Percentiles rank a stretch among this genome's conserved stretches.
These are phyloP conservation scores for Ganoderma lucidum DNA, from an alignment of 1,284 basidiomycete genomes.

Conservation along the genomic window DNA sequence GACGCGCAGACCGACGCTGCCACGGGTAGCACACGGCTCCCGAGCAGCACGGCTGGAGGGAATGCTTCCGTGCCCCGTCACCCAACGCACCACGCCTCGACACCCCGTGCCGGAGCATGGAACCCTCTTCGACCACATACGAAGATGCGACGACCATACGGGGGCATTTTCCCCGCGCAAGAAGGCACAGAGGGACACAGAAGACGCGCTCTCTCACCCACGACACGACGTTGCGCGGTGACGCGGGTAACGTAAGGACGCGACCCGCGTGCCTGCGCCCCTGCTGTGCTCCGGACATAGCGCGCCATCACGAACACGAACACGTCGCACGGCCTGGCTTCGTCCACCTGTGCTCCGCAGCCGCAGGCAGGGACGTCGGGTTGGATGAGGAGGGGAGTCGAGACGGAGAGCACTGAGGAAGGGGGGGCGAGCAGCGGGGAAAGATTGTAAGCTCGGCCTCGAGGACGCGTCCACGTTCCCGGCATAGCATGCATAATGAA, in stretches of 20 bases:
- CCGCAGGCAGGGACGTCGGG: not conserved
- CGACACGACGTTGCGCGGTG: constrained; percentile 1
- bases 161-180: not conserved
- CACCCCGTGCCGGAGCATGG: not conserved
- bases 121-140: not conserved
- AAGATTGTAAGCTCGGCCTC: not conserved
- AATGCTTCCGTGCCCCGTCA: not conserved
- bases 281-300: constrained; percentile 3
- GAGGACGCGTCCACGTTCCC: constrained; percentile 10
- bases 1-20: not conserved
- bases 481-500: not conserved
- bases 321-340: not conserved
- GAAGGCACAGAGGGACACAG: not conserved
- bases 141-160: not conserved
- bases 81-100: not conserved
- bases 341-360: not conserved
- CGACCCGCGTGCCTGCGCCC: not conserved
- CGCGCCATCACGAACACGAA: not conserved
- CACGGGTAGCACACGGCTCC: not conserved
- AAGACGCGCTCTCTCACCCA: not conserved
- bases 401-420: not conserved
- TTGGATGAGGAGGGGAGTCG: not conserved
- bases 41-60: not conserved
- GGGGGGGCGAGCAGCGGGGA: not conserved
- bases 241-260: not conserved